Evolutionary conservation across 176 grass and related monocot genomes (phyloP).

Genomic region (Elymus sibiricus): DNA sequence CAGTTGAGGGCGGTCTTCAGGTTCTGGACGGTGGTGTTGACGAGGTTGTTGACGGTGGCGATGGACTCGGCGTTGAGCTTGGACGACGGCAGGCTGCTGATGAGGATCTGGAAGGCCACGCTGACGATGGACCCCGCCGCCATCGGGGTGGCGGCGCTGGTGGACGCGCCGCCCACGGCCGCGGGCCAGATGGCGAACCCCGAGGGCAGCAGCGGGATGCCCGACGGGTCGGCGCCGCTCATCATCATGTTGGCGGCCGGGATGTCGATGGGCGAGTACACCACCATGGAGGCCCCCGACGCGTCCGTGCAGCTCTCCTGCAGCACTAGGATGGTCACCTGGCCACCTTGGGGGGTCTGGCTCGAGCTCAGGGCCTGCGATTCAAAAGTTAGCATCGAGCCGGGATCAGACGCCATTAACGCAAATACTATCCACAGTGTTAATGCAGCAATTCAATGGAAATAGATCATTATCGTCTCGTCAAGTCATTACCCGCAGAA

Average conservation of each 20-base stretch:
- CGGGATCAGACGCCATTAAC: too few species aligned
- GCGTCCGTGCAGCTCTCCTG: conserved; percentile 95
- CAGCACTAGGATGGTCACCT: conserved; percentile 74
- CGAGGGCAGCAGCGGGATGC: conserved; percentile 70
- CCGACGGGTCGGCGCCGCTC: conserved; percentile 81
- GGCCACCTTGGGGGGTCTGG: not conserved
- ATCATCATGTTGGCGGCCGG: conserved; percentile 77
- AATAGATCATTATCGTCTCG: not conserved
- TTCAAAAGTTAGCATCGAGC: not conserved
- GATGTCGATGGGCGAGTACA: conserved; percentile 76
- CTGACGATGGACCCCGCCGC: conserved; percentile 56
- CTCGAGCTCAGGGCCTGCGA: conserved; percentile 54
- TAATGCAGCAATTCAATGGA: not conserved
- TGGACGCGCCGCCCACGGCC: conserved; percentile 34
- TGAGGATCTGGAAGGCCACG: conserved; percentile 82
- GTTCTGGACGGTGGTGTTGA: conserved; percentile 80
- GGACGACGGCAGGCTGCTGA: conserved; percentile 77
- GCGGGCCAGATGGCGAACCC: conserved; percentile 63
- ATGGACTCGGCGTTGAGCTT: conserved; percentile 84
- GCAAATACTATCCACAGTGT: not conserved
- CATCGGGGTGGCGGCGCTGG: conserved; percentile 26
- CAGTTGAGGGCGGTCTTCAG: conserved; percentile 83
- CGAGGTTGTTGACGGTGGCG: conserved; percentile 72
- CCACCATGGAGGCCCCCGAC: conserved; percentile 58
- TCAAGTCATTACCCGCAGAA: conserved; percentile 48